These are phyloP conservation scores for Candida maris DNA, from an alignment of 805 yeast species.

Conservation along the genomic window DNA sequence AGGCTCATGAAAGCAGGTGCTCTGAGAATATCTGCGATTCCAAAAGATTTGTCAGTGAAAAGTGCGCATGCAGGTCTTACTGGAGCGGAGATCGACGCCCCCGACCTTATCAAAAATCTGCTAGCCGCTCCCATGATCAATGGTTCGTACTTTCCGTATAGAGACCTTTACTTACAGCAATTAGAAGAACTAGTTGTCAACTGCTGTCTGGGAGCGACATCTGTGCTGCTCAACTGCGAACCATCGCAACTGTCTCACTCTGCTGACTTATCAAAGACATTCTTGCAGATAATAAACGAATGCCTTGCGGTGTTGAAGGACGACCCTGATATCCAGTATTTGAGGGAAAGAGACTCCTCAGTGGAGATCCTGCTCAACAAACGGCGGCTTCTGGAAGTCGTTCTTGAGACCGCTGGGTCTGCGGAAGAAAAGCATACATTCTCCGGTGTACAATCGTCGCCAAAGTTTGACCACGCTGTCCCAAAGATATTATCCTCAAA, in stretches of 20 bases:
- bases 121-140: conserved; percentile 14
- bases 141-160: conserved; percentile 19
- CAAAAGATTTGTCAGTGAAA: conserved; percentile 6
- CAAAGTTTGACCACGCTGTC: background rate
- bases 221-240: conserved; percentile 8
- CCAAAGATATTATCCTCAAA: conserved; percentile 6
- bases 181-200: conserved; percentile 23
- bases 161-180: conserved; percentile 16
- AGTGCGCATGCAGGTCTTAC: conserved; percentile 9
- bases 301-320: conserved; percentile 11
- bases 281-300: conserved; percentile 13
- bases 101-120: conserved; percentile 11
- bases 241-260: conserved; percentile 1
- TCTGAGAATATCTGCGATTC: conserved; percentile 19
- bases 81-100: conserved; percentile 14
- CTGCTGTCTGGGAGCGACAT: conserved; percentile 19
- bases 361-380: conserved; percentile 13
- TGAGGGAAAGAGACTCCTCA: conserved; percentile 15
- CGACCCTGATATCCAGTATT: conserved; percentile 4
- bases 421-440: background rate
- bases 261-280: conserved; percentile 6
- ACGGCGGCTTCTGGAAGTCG: conserved; percentile 12
- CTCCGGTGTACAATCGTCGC: conserved; percentile 3
- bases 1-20: conserved; percentile 21
- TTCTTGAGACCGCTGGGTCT: conserved; percentile 6